These are phyloP conservation scores for Globisporangium paroecandrum DNA, from an alignment of 352 stramenopile genomes.

Conservation along the genomic window DNA sequence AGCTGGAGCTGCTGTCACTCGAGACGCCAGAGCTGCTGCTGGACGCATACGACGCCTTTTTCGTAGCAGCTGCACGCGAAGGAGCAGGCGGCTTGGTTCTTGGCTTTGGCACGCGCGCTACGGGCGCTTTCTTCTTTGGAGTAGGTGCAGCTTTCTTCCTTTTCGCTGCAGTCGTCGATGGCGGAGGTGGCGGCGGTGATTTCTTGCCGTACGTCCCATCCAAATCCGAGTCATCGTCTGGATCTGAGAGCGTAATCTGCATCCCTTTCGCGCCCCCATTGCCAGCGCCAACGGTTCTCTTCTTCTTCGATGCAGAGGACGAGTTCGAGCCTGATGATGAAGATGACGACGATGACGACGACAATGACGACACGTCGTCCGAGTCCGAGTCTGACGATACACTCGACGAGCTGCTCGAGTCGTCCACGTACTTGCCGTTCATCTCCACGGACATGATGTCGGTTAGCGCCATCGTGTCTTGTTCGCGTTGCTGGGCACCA, in stretches of 20 bases:
- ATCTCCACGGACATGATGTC: conserved; percentile 77
- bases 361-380: conserved; percentile 44
- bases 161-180: conserved; percentile 13
- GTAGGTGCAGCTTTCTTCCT: conserved; percentile 15
- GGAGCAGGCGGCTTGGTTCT: conserved; percentile 28
- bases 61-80: conserved; percentile 28
- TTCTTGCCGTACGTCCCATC: conserved; percentile 21
- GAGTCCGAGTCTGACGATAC: conserved; percentile 65
- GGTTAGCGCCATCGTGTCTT: conserved; percentile 52
- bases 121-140: conserved; percentile 15
- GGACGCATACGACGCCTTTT: conserved; percentile 26
- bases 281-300: not conserved
- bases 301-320: conserved; percentile 13
- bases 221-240: conserved; percentile 31
- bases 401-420: conserved; percentile 77
- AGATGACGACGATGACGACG: conserved; percentile 34
- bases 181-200: conserved; percentile 21
- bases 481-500: not conserved
- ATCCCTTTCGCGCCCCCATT: conserved; percentile 3
- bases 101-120: conserved; percentile 15
- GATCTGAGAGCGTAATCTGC: conserved; percentile 21
- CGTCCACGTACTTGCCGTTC: conserved; percentile 67
- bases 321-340: conserved; percentile 31
- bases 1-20: conserved; percentile 54
- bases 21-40: conserved; percentile 43